A percentile compares a stretch with the other conserved stretches of the same genome.
Conservation (phyloP, 1,139 yeast species). For the Magnusiomyces magnusii region DNA sequence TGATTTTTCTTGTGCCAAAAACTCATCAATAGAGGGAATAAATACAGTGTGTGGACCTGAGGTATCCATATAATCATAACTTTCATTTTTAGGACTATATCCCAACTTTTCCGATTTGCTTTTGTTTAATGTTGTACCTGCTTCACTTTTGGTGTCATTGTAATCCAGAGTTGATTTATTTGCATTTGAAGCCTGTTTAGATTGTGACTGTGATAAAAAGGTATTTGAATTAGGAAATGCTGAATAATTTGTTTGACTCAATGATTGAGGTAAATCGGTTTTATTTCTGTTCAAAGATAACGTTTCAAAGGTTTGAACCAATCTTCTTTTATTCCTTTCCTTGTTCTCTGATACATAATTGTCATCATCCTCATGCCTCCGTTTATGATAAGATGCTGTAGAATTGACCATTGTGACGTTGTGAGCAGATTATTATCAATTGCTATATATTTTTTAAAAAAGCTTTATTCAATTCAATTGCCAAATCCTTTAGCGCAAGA, state of each 20-base stretch:
- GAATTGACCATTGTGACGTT: neutral
- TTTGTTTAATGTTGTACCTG: neutral
- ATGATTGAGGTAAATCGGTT: neutral
- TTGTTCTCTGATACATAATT: neutral
- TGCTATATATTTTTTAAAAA: neutral
- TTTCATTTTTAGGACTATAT: neutral
- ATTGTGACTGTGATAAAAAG: too few relatives aligned
- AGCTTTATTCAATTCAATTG: neutral
- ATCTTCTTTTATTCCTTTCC: slow-evolving; percentile 9
- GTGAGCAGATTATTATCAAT: neutral
- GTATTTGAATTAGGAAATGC: too few relatives aligned
- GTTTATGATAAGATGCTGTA: neutral
- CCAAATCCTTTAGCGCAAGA: neutral
- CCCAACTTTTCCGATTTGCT: neutral
- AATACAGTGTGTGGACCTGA: slow-evolving; percentile 20
- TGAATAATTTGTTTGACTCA: neutral
- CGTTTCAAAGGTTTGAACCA: slow-evolving; percentile 13
- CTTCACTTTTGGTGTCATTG: neutral
- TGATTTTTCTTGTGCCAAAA: slow-evolving; percentile 11
- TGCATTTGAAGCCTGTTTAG: too few relatives aligned
- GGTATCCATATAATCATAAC: slow-evolving; percentile 19
- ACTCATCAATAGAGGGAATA: slow-evolving; percentile 25
- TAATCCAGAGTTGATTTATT: neutral
- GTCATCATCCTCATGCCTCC: neutral
- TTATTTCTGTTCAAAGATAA: slow-evolving; percentile 4